These are phyloP conservation scores for Ustilago vetiveriae DNA, from an alignment of 1,284 basidiomycete genomes.

Conservation along the genomic window DNA sequence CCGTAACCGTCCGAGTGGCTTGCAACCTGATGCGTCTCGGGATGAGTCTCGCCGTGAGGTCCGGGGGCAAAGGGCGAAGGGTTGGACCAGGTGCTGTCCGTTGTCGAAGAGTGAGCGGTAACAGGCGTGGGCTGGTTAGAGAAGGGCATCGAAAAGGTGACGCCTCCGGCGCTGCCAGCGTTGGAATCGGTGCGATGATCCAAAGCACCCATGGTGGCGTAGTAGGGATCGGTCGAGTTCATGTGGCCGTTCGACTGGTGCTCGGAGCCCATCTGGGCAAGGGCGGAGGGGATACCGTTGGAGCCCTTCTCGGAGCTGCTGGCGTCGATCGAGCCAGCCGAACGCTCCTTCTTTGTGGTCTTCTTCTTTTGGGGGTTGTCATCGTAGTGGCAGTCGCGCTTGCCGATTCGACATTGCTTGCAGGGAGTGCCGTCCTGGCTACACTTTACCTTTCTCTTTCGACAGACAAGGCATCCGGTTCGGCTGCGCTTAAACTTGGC, in stretches of 20 bases:
- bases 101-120: constrained; percentile 29
- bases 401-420: constrained; percentile 61
- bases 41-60: constrained; percentile 39
- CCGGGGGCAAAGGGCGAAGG: constrained; percentile 42
- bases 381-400: constrained; percentile 62
- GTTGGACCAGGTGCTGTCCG: constrained; percentile 43
- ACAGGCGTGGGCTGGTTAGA: constrained; percentile 22
- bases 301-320: constrained; percentile 41
- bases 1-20: constrained; percentile 39
- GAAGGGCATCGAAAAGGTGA: constrained; percentile 52
- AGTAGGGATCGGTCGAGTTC: constrained; percentile 34
- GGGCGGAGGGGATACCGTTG: constrained; percentile 22
- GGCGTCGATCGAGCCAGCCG: constrained; percentile 32
- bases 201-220: constrained; percentile 21
- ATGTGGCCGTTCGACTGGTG: constrained; percentile 15
- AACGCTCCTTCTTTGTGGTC: constrained; percentile 41
- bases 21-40: constrained; percentile 24
- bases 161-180: constrained; percentile 28
- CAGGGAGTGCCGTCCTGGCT: constrained; percentile 60
- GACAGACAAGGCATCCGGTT: constrained; percentile 60
- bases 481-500: constrained; percentile 60
- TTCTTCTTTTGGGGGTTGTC: constrained; percentile 56
- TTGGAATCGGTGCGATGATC: constrained; percentile 39
- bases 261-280: constrained; percentile 23
- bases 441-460: constrained; percentile 63